A percentile compares a stretch with the other conserved stretches of the same genome.
phyloP scores from a whole-genome alignment of 345 rosid genomes.

The Chamaenerion angustifolium region DNA sequence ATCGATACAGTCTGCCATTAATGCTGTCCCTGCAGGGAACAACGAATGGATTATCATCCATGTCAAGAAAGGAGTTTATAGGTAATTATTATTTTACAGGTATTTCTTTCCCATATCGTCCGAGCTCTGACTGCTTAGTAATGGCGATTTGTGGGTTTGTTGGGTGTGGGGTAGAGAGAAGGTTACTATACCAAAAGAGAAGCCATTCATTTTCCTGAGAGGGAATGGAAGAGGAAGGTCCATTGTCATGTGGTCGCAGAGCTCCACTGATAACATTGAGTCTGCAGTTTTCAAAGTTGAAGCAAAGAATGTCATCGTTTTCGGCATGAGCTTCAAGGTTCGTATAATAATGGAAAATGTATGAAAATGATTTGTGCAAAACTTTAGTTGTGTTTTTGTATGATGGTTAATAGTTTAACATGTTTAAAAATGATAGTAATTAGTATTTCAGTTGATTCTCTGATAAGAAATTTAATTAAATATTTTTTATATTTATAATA shows the following conservation, averaged over 20 bases:
- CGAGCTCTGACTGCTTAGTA: no score
- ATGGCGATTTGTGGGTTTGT: not conserved
- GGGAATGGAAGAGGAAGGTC: slow-evolving; percentile 90
- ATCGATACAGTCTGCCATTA: slow-evolving; percentile 63
- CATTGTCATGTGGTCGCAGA: slow-evolving; percentile 35
- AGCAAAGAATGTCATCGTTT: slow-evolving; percentile 55
- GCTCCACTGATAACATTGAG: slow-evolving; percentile 42
- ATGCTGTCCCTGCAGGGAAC: slow-evolving; percentile 58
- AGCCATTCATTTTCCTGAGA: slow-evolving; percentile 76
- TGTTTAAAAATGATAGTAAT: no score
- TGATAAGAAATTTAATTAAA: no score
- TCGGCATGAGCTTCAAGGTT: slow-evolving; percentile 80
- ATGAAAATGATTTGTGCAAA: no score
- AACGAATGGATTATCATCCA: slow-evolving; percentile 65
- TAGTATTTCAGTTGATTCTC: no score
- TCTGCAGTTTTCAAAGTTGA: slow-evolving; percentile 68
- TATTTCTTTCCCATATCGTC: not conserved
- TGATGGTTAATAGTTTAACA: no score
- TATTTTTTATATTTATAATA: no score
- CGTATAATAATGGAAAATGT: no score
- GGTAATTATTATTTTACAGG: slow-evolving; percentile 22
- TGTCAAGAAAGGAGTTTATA: slow-evolving; percentile 65
- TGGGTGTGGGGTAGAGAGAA: slow-evolving; percentile 50
- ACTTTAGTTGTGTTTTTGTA: no score
- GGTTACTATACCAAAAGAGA: slow-evolving; percentile 51